Conservation (phyloP, 352 stramenopile genomes). For the Phytophthora pluvialis region DNA sequence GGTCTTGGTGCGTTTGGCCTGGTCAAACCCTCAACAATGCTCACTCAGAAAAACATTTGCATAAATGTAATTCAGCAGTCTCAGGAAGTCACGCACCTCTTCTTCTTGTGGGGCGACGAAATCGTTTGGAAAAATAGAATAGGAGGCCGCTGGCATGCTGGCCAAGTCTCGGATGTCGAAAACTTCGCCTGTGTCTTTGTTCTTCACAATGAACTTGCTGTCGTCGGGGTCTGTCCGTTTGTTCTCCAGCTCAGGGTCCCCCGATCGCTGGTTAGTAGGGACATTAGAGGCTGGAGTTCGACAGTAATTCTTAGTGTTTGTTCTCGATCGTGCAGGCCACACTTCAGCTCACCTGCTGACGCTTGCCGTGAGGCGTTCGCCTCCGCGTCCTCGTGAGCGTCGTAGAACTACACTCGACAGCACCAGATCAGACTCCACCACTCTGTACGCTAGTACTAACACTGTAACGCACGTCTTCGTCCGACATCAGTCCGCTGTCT, state of each 20-base stretch:
- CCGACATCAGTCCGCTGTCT: constrained; percentile 55
- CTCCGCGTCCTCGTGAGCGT: constrained; percentile 64
- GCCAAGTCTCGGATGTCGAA: constrained; percentile 78
- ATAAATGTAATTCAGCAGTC: neutral
- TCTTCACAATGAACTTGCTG: constrained; percentile 79
- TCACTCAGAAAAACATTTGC: neutral
- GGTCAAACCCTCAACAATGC: neutral
- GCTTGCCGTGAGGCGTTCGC: constrained; percentile 38
- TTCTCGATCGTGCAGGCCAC: neutral
- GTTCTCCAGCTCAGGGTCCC: constrained; percentile 14
- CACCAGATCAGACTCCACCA: constrained; percentile 1
- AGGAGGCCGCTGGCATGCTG: constrained; percentile 62
- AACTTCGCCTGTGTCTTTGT: constrained; percentile 84
- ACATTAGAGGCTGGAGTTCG: constrained; percentile 16
- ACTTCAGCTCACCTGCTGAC: constrained; percentile 18
- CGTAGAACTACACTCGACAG: constrained; percentile 60
- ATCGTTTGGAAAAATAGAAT: constrained; percentile 80
- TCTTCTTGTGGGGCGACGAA: constrained; percentile 57
- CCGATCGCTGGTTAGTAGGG: constrained; percentile 12
- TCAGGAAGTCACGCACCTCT: constrained; percentile 27
- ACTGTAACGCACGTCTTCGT: constrained; percentile 62
- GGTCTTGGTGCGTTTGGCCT: constrained; percentile 57
- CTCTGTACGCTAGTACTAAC: neutral
- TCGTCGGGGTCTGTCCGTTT: constrained; percentile 41
- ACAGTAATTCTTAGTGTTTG: neutral